A percentile compares a stretch with the other conserved stretches of the same genome.
These are phyloP conservation scores for Abelmoschus esculentus DNA, from an alignment of 345 rosid species.

Conservation along the genomic window DNA sequence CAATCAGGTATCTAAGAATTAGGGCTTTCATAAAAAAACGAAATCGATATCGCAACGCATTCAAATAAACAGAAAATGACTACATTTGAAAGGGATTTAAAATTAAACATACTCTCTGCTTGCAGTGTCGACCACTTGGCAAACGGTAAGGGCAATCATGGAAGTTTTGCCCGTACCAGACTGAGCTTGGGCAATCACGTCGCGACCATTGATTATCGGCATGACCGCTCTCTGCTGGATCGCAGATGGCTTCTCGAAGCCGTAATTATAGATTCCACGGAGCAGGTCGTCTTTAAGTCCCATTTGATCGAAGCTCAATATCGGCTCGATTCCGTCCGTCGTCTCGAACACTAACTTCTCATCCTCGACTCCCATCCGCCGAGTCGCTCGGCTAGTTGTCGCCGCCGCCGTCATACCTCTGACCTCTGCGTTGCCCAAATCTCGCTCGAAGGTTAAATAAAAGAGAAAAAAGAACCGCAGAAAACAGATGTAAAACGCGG, in stretches of 20 bases:
- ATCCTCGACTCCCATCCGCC: slow-evolving; percentile 46
- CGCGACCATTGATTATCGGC: slow-evolving; percentile 89
- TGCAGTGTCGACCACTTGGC: slow-evolving; percentile 71
- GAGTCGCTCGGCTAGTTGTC: slow-evolving; percentile 28
- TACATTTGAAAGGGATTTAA: neutral
- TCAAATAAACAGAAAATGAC: neutral
- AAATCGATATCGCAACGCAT: neutral
- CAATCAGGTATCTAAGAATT: neutral
- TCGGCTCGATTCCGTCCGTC: slow-evolving; percentile 80
- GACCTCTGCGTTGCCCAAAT: neutral
- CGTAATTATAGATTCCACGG: slow-evolving; percentile 78
- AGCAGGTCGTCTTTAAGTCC: slow-evolving; percentile 70
- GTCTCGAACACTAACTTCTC: slow-evolving; percentile 77
- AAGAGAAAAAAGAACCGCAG: neutral
- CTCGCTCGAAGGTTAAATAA: neutral
- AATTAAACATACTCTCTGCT: slow-evolving; percentile 53
- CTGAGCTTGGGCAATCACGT: slow-evolving; percentile 95
- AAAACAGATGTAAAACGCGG: neutral
- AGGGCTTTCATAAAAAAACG: slow-evolving; percentile 14
- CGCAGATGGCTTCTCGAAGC: slow-evolving; percentile 93
- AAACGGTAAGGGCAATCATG: slow-evolving; percentile 91
- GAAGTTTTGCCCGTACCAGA: slow-evolving; percentile 97
- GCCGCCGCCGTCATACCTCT: slow-evolving; percentile 11
- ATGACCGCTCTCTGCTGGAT: slow-evolving; percentile 93
- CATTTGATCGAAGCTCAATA: slow-evolving; percentile 78